Base-by-base conservation (phyloP, 768 basidiomycete species). In the Hebeloma cylindrosporum region DNA sequence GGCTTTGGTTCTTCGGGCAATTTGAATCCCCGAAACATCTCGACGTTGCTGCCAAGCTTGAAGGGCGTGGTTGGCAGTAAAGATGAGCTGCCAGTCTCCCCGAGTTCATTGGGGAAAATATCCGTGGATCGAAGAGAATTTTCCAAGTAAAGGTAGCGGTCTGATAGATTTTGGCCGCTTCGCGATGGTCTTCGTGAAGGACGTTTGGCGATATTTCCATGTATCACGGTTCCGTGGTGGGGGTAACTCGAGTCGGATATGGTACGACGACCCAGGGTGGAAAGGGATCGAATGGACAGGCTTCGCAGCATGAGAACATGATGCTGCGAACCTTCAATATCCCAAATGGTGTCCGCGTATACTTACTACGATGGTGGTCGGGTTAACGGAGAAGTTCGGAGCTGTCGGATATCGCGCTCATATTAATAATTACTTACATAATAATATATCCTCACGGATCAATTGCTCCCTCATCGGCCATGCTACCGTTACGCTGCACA, bases 1-100 rank as follows among this genome's bases (percentile, higher is more conserved):
- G 76, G 71, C 31, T 63, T 72, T 0, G 88, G 88, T 47, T 77
- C 65, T 50, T 77, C 66, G 2, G 88, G 86, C 50, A 91, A 65
- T 20, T 70, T 59, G 10, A 83, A 67, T 3, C 84, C 84, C 52
- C 62, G 59, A 53, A 84, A 83, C 4, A 58, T 67, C 26, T 63
- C 52, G 18, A 42, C n/a, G n/a, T n/a, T n/a, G n/a, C n/a, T n/a
- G n/a, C n/a, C 23, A 31, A 39, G 25, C 34, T 51, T 53, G 28
- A 22, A 27, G 27, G 18, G 38, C 17, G 26, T 18, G 11, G 39
- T 38, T 18, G 44, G 41, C 23, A 52, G 11, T 2, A 25, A 27
- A 14, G 39, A 10, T 11, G 40, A 29, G 33, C 36, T 11, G n/a
- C 18, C 45, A 17, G 63, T 31, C 1, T 54, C 56, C 3, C 63